Evolutionary conservation across 352 stramenopile species (phyloP).

Genomic region (Pythium sukuiense): DNA sequence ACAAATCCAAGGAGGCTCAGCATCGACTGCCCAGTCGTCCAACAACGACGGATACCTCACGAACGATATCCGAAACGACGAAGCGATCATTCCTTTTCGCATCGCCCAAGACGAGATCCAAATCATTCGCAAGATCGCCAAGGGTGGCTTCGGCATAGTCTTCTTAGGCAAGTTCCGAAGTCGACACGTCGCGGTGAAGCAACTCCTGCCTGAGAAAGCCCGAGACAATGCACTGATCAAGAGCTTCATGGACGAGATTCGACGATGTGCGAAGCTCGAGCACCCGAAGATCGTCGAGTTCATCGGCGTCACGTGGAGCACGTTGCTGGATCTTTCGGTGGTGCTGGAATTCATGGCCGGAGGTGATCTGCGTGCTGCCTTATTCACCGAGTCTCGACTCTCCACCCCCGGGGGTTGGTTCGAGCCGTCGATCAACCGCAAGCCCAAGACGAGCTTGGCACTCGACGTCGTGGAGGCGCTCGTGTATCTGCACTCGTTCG

Average conservation of each 20-base stretch:
- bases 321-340: conserved; percentile 31
- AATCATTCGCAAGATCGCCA: conserved; percentile 6
- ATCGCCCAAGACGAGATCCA: conserved; percentile 21
- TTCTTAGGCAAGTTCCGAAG: conserved; percentile 9
- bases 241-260: conserved; percentile 41
- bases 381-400: neutral
- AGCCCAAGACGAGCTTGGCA: conserved; percentile 19
- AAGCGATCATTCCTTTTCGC: conserved; percentile 15
- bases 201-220: conserved; percentile 23
- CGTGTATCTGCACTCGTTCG: conserved; percentile 35
- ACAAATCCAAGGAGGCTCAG: conserved; percentile 1
- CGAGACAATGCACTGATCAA: conserved; percentile 23
- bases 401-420: conserved; percentile 8
- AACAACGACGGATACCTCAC: conserved; percentile 17
- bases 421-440: neutral
- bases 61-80: conserved; percentile 32
- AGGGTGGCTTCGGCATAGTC: conserved; percentile 30
- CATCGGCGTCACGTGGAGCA: conserved; percentile 40
- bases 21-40: neutral
- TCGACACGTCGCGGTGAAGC: conserved; percentile 25
- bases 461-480: conserved; percentile 26
- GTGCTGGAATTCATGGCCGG: conserved; percentile 38
- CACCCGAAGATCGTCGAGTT: conserved; percentile 42
- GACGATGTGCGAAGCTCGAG: conserved; percentile 29
- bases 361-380: conserved; percentile 7